These are phyloP conservation scores for Chloroidium sp. DNA, from an alignment of 163 green algal species.

Conservation along the genomic window DNA sequence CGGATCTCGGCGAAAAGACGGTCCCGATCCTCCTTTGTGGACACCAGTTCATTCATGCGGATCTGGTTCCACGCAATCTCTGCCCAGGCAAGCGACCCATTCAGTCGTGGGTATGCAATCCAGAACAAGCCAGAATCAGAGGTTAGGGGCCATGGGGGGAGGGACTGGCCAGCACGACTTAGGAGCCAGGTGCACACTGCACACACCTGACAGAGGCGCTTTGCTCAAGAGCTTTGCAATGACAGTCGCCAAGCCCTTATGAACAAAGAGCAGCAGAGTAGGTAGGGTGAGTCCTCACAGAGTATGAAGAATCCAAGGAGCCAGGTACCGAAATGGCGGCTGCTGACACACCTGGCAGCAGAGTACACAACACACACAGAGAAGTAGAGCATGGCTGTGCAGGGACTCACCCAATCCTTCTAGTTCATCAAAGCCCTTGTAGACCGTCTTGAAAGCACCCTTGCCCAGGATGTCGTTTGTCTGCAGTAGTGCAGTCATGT, in stretches of 20 bases:
- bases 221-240: no score
- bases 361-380: no score
- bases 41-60: constrained; percentile 37
- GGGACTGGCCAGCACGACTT: no score
- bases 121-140: no score
- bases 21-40: constrained; percentile 69
- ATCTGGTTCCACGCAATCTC: constrained; percentile 98
- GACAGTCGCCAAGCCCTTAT: no score
- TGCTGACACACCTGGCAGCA: no score
- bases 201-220: no score
- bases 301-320: background rate
- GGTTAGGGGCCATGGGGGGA: no score
- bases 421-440: constrained; percentile 92
- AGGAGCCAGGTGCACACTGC: no score
- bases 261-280: background rate
- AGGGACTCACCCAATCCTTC: constrained; percentile 56
- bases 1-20: constrained; percentile 92
- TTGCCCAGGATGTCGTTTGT: constrained; percentile 76
- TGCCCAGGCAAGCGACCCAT: background rate
- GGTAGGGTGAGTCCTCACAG: background rate
- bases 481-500: constrained; percentile 1
- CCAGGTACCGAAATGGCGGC: background rate
- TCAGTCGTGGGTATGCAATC: background rate
- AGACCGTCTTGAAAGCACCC: constrained; percentile 95
- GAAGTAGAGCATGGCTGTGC: no score